Base-by-base conservation (phyloP, 305 asterid species). In the Euphrasia arctica region DNA sequence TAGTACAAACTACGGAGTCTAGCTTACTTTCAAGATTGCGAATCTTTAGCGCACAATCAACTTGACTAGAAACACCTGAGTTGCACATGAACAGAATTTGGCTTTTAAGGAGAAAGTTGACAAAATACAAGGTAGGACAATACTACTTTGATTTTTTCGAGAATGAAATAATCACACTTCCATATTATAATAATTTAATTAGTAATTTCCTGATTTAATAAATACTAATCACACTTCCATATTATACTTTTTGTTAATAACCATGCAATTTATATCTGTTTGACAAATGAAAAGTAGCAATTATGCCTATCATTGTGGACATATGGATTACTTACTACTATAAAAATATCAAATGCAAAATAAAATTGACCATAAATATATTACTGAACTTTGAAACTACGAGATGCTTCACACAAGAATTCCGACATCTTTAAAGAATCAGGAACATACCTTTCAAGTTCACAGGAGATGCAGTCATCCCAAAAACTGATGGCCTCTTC, bases 391-490 rank as follows among this genome's bases (percentile, higher is more conserved):
- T 58, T 69, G 5, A 10, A 25, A 14, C 50, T 69, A 51, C 31
- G 54, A 31, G 14, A 66, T 57, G 55, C 29, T 14, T 55, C 67
- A 69, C 41, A 71, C 34, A 65, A 56, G 55, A 55, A 64, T 18
- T 18, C 22, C 22, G 22, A 18, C 22, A 18, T 18, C 22, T 18
- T 18, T 18, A 18, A 18, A 18, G 22, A 18, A 70, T 54, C 27
- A 62, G 58, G 66, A 61, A 56, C 61, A 60, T 93, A 91, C 99
- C 97, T 79, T 94, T 94, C 78, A 94, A 83, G 82, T 94, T 94
- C 78, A 94, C 99, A 76, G 99, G 99, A 77, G 99, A 94, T 66
- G 99, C 99, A 36, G 99, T 94, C 99, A 94, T 94, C 78, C 99
- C 97, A 80, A 94, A 94, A 74, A 94, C 88, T 57, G 97, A 83